Base-by-base conservation (phyloP, 2,329 filamentous ascomycete species). In the Clarireedia monteithiana region DNA sequence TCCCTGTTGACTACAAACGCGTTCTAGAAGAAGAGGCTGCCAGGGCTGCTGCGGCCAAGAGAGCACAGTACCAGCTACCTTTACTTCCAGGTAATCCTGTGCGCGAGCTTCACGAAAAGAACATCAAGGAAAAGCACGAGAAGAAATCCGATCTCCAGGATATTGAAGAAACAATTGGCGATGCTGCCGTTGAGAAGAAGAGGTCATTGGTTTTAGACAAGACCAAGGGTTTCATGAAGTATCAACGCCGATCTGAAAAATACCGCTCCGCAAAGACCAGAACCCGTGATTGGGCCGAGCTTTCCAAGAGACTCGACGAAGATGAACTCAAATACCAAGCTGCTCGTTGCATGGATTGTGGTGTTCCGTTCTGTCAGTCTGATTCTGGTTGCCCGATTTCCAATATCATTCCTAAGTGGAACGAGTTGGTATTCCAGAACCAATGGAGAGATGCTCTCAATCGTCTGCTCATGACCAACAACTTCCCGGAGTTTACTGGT, bases 371-470 rank as follows among this genome's bases (percentile, higher is more conserved):
- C 81, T 97, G 92, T 67, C 92, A 97, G 73, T 96, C 91, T 20
- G 92, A 97, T 65, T 91, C 89, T 61, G 92, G 92, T 49, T 97
- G 92, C 70, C 92, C 92, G 1, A 96, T 96, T 71, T 91, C 86
- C 64, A 97, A 97, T 75, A 95, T 97, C 69, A 97, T 97, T 66
- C 92, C 92, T 56, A 96, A 96, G 66, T 96, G 89, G 89, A 96
- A 95, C 56, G 91, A 96, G 59, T 62, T 96, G 7, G 82, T 95
- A 0, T 84, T 84, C 68, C 76, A 83, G 57, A 80, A 82, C 48
- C 85, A 95, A 60, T 97, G 92, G 92, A 82, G 85, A 64, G 91
- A 96, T 72, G 92, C 92, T 24, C 83, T 96, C 4, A 92, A 96
- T 73, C 83, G 90, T 58, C 80, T 97, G 10, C 78, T 96, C 53